A percentile compares a stretch with the other conserved stretches of the same genome.
These are phyloP conservation scores for Henckelia pumila DNA, from an alignment of 257 asterid genomes.

Conservation along the genomic window DNA sequence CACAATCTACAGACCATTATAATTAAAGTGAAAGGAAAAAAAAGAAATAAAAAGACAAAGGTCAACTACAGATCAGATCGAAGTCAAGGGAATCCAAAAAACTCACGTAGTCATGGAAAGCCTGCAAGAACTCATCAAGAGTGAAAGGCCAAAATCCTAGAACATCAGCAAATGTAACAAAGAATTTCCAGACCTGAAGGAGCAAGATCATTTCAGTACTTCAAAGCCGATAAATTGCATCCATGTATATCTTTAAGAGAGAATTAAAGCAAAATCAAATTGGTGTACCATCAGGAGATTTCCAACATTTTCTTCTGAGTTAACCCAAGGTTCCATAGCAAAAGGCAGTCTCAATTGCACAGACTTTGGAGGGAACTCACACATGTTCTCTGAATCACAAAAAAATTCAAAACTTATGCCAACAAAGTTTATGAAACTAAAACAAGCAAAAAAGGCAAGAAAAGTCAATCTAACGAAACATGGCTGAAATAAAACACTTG, in stretches of 20 bases:
- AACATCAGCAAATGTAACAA: conserved; percentile 90
- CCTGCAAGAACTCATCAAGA: conserved; percentile 89
- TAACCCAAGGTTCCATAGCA: conserved; percentile 80
- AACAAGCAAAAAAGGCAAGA: background rate
- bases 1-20: background rate
- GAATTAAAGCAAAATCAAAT: conserved; percentile 4
- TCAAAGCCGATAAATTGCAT: conserved; percentile 6
- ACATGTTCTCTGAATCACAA: conserved; percentile 62
- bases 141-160: conserved; percentile 99
- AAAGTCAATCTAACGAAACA: too few species aligned
- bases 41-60: background rate
- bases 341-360: conserved; percentile 80
- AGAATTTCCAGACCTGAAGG: conserved; percentile 94
- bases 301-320: conserved; percentile 91
- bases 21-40: background rate
- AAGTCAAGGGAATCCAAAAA: conserved; percentile 23
- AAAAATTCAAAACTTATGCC: conserved; percentile 19
- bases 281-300: conserved; percentile 81
- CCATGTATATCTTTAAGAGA: background rate
- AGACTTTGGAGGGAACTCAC: conserved; percentile 87
- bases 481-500: background rate
- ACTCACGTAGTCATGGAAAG: conserved; percentile 92
- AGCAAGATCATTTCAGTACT: conserved; percentile 24
- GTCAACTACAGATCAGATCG: conserved; percentile 14
- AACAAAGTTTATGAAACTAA: conserved; percentile 17